Percentiles rank a stretch among this genome's conserved stretches.
These are phyloP conservation scores for Conidiobolus incongruus DNA, from an alignment of 371 early-diverging fungal species.

Conservation along the genomic window DNA sequence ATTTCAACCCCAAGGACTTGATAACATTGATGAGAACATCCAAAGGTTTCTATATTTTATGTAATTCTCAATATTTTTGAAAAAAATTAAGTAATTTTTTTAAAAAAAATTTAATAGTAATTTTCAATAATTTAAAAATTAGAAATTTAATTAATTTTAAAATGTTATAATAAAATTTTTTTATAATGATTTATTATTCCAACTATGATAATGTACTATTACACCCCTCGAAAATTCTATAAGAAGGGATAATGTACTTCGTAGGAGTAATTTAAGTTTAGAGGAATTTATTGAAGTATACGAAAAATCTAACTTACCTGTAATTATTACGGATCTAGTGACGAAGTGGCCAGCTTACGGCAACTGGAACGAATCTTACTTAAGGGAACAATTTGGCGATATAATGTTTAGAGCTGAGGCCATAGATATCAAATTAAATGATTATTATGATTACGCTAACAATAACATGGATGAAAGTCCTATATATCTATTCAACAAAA, in stretches of 20 bases:
- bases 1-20: constrained; percentile 11
- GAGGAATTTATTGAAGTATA: constrained; percentile 20
- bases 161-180: constrained; percentile 14
- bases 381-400: constrained; percentile 15
- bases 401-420: constrained; percentile 29
- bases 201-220: constrained; percentile 21
- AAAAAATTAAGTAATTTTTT: constrained; percentile 15
- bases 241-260: constrained; percentile 21
- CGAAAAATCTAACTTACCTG: constrained; percentile 23
- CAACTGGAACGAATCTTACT: constrained; percentile 18
- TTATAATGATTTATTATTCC: constrained; percentile 30
- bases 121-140: constrained; percentile 5
- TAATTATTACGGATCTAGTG: constrained; percentile 30
- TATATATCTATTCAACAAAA: constrained; percentile 42
- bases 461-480: constrained; percentile 23
- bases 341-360: constrained; percentile 26
- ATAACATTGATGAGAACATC: constrained; percentile 14
- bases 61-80: constrained; percentile 27
- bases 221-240: constrained; percentile 19
- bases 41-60: constrained; percentile 17
- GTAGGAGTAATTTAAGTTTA: constrained; percentile 14
- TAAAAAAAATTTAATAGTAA: constrained; percentile 18
- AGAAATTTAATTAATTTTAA: constrained; percentile 5
- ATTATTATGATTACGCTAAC: constrained; percentile 23
- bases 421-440: constrained; percentile 19